phyloP scores from a whole-genome alignment of 306 rosid species.

The Trichosanthes truncata region DNA sequence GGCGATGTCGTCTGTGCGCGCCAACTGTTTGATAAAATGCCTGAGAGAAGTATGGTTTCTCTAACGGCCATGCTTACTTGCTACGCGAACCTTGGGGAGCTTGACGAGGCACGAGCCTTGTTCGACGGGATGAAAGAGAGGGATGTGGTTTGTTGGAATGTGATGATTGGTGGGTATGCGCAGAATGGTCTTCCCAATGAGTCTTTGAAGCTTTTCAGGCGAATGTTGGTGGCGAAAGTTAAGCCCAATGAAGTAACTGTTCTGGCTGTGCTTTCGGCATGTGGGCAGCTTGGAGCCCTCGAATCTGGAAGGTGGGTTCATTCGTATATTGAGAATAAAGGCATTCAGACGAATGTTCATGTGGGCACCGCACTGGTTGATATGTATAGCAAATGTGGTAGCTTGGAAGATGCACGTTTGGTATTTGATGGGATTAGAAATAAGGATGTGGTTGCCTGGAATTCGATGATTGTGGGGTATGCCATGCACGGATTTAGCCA shows the following conservation, averaged over 20 bases:
- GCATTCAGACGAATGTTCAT: conserved; percentile 33
- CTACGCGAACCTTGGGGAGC: conserved; percentile 44
- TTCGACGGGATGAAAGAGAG: conserved; percentile 41
- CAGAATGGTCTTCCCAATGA: conserved; percentile 59
- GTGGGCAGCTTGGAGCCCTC: conserved; percentile 73
- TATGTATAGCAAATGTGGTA: conserved; percentile 70
- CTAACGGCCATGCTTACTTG: conserved; percentile 58
- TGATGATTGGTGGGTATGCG: conserved; percentile 70
- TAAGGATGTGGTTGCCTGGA: conserved; percentile 71
- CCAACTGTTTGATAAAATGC: conserved; percentile 57
- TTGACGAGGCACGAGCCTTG: conserved; percentile 40
- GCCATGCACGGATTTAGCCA: conserved; percentile 57
- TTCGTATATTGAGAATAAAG: conserved; percentile 34
- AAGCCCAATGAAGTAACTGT: conserved; percentile 60
- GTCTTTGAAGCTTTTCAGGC: conserved; percentile 44
- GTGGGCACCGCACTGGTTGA: conserved; percentile 71
- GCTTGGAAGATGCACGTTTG: conserved; percentile 51
- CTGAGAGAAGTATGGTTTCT: conserved; percentile 54
- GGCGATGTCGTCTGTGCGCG: conserved; percentile 44
- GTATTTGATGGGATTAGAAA: conserved; percentile 38
- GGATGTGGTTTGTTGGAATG: conserved; percentile 80
- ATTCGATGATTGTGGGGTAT: conserved; percentile 65
- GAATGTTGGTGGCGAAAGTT: conserved; percentile 40
- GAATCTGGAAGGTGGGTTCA: conserved; percentile 78
- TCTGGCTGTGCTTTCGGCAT: conserved; percentile 54